Evolutionary conservation across 306 rosid genomes (phyloP).

Genomic region (Pyrus betulifolia): DNA sequence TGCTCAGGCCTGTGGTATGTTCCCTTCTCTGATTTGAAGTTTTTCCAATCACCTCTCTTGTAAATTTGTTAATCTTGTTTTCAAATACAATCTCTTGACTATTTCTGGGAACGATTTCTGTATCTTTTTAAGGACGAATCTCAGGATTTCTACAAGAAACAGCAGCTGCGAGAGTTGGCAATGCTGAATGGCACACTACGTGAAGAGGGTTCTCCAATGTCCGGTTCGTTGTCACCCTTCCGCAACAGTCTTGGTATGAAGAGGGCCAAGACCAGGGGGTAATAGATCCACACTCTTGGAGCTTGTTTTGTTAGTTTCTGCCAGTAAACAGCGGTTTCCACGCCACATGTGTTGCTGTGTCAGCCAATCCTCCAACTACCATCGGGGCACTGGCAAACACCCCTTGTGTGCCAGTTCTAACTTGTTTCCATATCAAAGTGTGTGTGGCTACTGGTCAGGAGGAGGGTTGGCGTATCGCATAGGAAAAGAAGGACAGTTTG

Average conservation of each 20-base stretch:
- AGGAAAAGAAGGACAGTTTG: slow-evolving; percentile 30
- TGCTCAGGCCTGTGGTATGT: slow-evolving; percentile 74
- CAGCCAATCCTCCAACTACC: slow-evolving; percentile 51
- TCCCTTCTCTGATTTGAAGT: not conserved
- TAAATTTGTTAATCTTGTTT: slow-evolving; percentile 3
- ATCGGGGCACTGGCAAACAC: slow-evolving; percentile 71
- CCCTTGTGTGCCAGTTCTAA: slow-evolving; percentile 45
- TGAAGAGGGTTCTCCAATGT: slow-evolving; percentile 93
- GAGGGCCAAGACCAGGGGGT: slow-evolving; percentile 98
- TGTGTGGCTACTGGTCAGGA: slow-evolving; percentile 48
- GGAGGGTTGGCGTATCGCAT: slow-evolving; percentile 34
- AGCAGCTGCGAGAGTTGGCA: slow-evolving; percentile 92
- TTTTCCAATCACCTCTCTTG: not conserved
- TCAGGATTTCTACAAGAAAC: slow-evolving; percentile 96
- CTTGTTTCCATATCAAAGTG: slow-evolving; percentile 64
- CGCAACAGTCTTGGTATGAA: slow-evolving; percentile 97
- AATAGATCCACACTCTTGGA: slow-evolving; percentile 33
- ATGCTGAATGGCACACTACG: slow-evolving; percentile 92
- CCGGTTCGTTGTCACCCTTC: slow-evolving; percentile 80
- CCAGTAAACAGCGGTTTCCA: slow-evolving; percentile 38
- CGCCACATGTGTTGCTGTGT: slow-evolving; percentile 44
- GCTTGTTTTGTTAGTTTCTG: slow-evolving; percentile 48
- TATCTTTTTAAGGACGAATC: slow-evolving; percentile 58
- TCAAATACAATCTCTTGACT: not conserved
- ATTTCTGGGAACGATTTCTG: not conserved